These are phyloP conservation scores for Trematosphaeria pertusa DNA, from an alignment of 2,329 filamentous ascomycete species.

Conservation along the genomic window DNA sequence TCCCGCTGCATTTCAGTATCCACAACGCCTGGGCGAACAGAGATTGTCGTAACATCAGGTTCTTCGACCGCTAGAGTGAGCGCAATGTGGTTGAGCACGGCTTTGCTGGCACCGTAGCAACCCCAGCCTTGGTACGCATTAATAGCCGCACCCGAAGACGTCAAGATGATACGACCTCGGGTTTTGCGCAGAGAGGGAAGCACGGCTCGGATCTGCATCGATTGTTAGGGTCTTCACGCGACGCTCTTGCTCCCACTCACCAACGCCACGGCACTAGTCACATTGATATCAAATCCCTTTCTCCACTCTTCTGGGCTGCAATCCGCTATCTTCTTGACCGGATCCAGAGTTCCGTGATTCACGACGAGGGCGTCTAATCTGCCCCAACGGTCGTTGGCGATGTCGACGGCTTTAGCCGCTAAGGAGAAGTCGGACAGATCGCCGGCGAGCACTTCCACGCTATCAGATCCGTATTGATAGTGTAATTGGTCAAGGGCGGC, in stretches of 20 bases:
- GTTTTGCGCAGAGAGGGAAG: constrained; percentile 72
- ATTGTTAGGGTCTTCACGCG: constrained; percentile 13
- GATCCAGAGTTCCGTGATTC: constrained; percentile 85
- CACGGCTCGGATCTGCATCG: constrained; percentile 69
- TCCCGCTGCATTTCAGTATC: constrained; percentile 91
- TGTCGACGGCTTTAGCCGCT: constrained; percentile 67
- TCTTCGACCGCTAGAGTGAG: constrained; percentile 78
- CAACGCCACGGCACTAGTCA: constrained; percentile 82
- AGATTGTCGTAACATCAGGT: constrained; percentile 73
- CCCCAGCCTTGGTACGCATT: constrained; percentile 76
- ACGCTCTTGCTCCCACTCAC: too few relatives aligned
- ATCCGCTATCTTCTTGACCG: constrained; percentile 74
- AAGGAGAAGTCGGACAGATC: constrained; percentile 63
- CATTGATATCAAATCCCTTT: constrained; percentile 78
- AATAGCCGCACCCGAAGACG: constrained; percentile 78
- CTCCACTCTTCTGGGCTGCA: constrained; percentile 77
- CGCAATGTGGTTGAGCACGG: constrained; percentile 80
- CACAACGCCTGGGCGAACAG: constrained; percentile 79
- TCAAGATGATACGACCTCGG: constrained; percentile 76
- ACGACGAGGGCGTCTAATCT: constrained; percentile 81
- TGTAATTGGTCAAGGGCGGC: constrained; percentile 59
- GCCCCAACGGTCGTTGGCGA: constrained; percentile 72
- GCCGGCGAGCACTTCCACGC: constrained; percentile 64
- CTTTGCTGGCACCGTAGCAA: constrained; percentile 82
- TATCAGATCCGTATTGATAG: constrained; percentile 56